Evolutionary conservation across 352 stramenopile species (phyloP), one percentile per base, ranked within the genome.

Genomic region (Paralagenidium karlingii): DNA sequence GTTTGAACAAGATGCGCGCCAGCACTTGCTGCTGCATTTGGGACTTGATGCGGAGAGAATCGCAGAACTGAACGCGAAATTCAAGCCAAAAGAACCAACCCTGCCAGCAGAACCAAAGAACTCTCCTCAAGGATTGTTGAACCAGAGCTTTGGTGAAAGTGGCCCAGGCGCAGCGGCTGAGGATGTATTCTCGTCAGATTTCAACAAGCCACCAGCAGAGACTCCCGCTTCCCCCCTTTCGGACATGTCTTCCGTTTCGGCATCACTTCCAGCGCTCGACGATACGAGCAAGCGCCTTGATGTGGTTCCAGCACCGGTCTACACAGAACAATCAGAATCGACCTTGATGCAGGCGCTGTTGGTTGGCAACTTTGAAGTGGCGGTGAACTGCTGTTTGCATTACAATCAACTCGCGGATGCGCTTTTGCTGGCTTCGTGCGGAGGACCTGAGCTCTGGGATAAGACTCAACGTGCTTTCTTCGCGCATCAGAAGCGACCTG

Each of bases 351-450:
- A 96, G 52, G 87, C 94, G 2, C 61, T 99, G 16, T 59, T 99
- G 7, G 93, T 98, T 5, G 96, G 96, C 27, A 97, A 98, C 63
- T 99, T 99, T 51, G 91, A 97, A 49, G 87, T 96, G 5, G 96
- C 96, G 0, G 94, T 99, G 9, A 95, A 98, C 58, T 95, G 77
- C 57, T 99, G 94, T 43, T 80, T 99, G 44, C 69, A 78, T 27
- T 95, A 96, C 50, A 92, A 95, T 28, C 92, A 98, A 51, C 80
- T 97, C 47, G 90, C 94, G 0, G 95, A 99, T 58, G 95, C 95
- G 2, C 58, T 99, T 29, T 40, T 99, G 15, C 57, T 99, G 16
- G 74, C 80, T 21, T 90, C 79, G 15, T 94, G 85, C 44, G 95
- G 94, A 26, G 95, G 94, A 7, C 70, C 73, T 7, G 93, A 98